Evolutionary conservation across 2,329 filamentous ascomycete species (phyloP).

Genomic region (Myriosclerotinia duriaeana): DNA sequence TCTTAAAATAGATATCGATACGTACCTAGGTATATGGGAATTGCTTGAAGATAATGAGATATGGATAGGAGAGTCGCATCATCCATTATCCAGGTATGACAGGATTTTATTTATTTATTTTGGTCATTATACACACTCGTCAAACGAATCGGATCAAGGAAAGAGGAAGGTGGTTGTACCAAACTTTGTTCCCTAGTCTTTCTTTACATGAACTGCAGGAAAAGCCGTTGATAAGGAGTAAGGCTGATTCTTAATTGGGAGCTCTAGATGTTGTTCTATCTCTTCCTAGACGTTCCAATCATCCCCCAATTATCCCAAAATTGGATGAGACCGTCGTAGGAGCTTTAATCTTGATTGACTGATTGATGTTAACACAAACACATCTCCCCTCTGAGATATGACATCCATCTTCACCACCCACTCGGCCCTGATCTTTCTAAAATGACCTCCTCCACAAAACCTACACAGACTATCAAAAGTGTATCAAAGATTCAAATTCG

Average conservation of each 20-base stretch:
- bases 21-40: background rate
- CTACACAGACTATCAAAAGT: background rate
- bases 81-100: background rate
- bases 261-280: conserved; percentile 12
- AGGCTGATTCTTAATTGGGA: conserved; percentile 16
- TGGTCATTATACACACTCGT: background rate
- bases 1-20: conserved; percentile 4
- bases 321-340: background rate
- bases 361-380: conserved; percentile 3
- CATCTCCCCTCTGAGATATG: background rate
- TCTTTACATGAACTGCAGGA: background rate
- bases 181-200: background rate
- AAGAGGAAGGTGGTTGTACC: conserved; percentile 10
- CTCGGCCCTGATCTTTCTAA: conserved; percentile 13
- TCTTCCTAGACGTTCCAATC: background rate
- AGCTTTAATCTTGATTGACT: background rate
- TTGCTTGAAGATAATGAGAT: background rate
- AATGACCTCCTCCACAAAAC: conserved; percentile 20
- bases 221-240: conserved; percentile 18
- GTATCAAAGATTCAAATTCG: conserved; percentile 12
- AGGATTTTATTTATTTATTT: background rate
- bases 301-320: background rate
- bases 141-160: conserved; percentile 17
- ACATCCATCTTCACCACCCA: background rate
- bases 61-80: conserved; percentile 3